Percentiles rank a stretch among this genome's conserved stretches.
phyloP scores from a whole-genome alignment of 2,329 filamentous ascomycete species.

The Trichophyton simii region DNA sequence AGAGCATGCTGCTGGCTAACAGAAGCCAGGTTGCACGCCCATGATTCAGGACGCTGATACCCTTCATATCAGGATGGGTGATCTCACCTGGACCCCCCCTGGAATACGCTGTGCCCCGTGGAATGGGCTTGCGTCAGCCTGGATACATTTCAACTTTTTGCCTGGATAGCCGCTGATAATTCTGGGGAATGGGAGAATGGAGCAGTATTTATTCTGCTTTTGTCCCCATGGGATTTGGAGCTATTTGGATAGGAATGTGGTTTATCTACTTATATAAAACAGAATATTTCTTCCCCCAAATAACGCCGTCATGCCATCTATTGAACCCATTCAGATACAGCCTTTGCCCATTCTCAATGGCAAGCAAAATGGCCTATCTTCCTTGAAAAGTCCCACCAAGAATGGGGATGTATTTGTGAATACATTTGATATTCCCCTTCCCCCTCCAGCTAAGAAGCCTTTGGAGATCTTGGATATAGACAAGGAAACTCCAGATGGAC shows the following conservation, averaged over 20 bases:
- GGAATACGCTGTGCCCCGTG: not conserved
- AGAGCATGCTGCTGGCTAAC: not conserved
- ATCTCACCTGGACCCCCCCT: not conserved
- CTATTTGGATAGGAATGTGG: not conserved
- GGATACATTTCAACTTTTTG: not conserved
- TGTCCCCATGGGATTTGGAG: not conserved
- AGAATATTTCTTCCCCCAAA: not conserved
- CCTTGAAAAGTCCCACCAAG: not conserved
- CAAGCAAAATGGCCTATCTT: not conserved
- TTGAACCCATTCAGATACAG: not conserved
- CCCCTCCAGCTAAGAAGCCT: constrained; percentile 48
- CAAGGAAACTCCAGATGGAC: constrained; percentile 67
- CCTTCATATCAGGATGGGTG: not conserved
- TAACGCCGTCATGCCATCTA: not conserved
- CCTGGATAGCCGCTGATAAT: not conserved
- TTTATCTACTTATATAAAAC: not conserved
- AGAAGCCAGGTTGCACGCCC: not conserved
- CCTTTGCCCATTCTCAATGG: not conserved
- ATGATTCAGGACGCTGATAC: not conserved
- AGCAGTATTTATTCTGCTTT: not conserved
- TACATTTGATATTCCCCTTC: constrained; percentile 40
- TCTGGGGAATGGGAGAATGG: not conserved
- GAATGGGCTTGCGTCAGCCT: not conserved
- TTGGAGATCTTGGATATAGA: constrained; percentile 60
- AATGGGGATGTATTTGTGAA: not conserved